Evolutionary conservation across 768 basidiomycete species (phyloP), one percentile per base, ranked within the genome.

Genomic region (Atractiella rhizophila): DNA sequence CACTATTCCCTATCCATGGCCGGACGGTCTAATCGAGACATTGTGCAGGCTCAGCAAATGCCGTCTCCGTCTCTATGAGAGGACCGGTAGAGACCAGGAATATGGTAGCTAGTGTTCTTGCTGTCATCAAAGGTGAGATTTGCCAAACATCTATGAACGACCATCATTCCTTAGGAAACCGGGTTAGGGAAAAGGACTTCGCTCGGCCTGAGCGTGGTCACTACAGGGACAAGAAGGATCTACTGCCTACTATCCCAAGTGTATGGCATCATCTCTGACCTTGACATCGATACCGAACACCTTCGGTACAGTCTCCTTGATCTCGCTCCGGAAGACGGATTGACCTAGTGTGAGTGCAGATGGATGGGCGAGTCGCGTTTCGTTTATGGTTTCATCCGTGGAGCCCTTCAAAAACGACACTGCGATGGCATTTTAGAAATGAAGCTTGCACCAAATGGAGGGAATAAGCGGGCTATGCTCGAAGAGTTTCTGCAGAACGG

Each of bases 241-340:
- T 39, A 39, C 25, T 34, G 13, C 9, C 31, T 39, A 26, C 16
- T 39, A 5, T 18, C 38, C 8, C n/a, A 16, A 15, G 26, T 29
- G n/a, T 39, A 28, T 20, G 38, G 38, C 23, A n/a, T 39, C 5
- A 39, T 39, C 18, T 26, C 38, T 8, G 38, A 39, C 31, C 15
- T 15, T 15, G 38, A 39, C 25, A 13, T 39, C 11, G 38, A 29
- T 13, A 35, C 38, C n/a, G 38, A 39, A 10, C n/a, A 16, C 9
- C 5, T 4, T 18, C 19, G 34, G 34, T 18, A 19, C 13, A 35
- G 34, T n/a, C 34, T 18, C 34, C 16, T 18, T 18, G 13, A 9
- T n/a, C n/a, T n/a, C n/a, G n/a, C n/a, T n/a, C n/a, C n/a, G n/a
- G n/a, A n/a, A n/a, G n/a, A n/a, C n/a, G n/a, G n/a, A n/a, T n/a